These are phyloP conservation scores for Trichoderma cornu-damae DNA, from an alignment of 2,329 filamentous ascomycete species.

Conservation along the genomic window DNA sequence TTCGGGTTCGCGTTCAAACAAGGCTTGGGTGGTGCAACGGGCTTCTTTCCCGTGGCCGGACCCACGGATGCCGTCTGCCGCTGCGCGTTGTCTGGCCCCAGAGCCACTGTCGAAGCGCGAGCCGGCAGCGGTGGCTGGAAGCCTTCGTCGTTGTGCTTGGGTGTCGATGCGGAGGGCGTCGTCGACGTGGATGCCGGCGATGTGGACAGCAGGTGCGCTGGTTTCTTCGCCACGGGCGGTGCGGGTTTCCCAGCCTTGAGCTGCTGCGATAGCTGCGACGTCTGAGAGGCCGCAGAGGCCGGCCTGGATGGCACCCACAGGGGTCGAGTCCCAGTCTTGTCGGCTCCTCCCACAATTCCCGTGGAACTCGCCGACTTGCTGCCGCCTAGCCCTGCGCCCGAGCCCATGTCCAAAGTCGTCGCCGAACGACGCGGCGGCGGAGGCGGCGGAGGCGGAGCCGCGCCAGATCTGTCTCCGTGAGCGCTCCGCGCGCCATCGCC, in stretches of 20 bases:
- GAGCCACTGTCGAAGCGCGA: conserved; percentile 9
- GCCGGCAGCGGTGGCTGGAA: conserved; percentile 12
- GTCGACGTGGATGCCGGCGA: conserved; percentile 25
- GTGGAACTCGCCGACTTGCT: conserved; percentile 20
- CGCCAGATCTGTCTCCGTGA: conserved; percentile 9
- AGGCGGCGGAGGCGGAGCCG: conserved; percentile 44
- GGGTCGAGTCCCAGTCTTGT: conserved; percentile 27
- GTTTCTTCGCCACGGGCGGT: conserved; percentile 60
- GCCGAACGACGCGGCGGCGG: conserved; percentile 41
- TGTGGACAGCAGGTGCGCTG: conserved; percentile 45
- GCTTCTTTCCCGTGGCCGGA: conserved; percentile 25
- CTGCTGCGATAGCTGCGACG: conserved; percentile 31
- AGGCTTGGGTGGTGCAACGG: conserved; percentile 25
- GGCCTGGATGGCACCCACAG: conserved; percentile 30
- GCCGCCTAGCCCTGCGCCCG: conserved; percentile 15
- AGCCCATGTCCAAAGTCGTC: conserved; percentile 21
- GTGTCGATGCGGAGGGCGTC: conserved; percentile 15
- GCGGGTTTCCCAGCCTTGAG: conserved; percentile 37
- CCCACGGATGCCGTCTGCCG: conserved; percentile 16
- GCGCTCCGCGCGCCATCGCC: conserved; percentile 29
- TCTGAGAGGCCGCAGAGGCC: conserved; percentile 34
- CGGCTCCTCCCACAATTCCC: background rate
- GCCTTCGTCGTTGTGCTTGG: conserved; percentile 22
- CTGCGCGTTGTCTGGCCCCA: conserved; percentile 7
- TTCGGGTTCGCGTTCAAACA: conserved; percentile 22